phyloP scores from a whole-genome alignment of 225 moss, liverwort and hornwort genomes.

The Antitrichia curtipendula region DNA sequence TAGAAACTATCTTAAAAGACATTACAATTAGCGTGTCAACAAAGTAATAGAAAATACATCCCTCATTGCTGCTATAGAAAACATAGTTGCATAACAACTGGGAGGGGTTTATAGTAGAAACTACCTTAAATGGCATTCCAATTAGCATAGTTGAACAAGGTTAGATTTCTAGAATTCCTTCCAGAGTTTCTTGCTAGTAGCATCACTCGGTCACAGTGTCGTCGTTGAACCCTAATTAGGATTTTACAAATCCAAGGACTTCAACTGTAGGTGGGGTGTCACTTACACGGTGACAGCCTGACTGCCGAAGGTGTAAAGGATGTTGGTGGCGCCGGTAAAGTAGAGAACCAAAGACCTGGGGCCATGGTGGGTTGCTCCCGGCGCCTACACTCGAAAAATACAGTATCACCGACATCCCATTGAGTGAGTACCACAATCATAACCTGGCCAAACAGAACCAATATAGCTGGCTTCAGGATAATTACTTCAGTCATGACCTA shows the following conservation, averaged over 20 bases:
- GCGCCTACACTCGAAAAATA: slow-evolving; percentile 26
- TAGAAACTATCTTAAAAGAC: background rate
- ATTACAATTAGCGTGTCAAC: background rate
- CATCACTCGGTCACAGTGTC: background rate
- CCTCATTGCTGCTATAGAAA: background rate
- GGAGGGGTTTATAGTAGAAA: background rate
- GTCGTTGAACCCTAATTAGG: background rate
- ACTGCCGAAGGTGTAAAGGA: slow-evolving; percentile 87
- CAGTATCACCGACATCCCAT: slow-evolving; percentile 3
- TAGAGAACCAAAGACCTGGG: slow-evolving; percentile 60
- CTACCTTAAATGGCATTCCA: background rate
- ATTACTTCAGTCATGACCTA: background rate
- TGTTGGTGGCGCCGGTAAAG: slow-evolving; percentile 94
- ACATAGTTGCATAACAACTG: background rate
- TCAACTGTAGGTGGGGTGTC: background rate
- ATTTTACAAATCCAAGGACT: background rate
- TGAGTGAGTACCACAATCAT: slow-evolving; percentile 2
- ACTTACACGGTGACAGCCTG: slow-evolving; percentile 91
- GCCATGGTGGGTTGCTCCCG: slow-evolving; percentile 45
- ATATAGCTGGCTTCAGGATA: background rate
- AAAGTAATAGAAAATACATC: background rate
- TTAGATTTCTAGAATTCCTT: background rate
- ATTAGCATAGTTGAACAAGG: background rate
- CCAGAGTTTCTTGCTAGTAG: background rate
- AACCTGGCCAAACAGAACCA: slow-evolving; percentile 10